These are phyloP conservation scores for Paxillus rubicundulus DNA, from an alignment of 768 basidiomycete species.

Conservation along the genomic window DNA sequence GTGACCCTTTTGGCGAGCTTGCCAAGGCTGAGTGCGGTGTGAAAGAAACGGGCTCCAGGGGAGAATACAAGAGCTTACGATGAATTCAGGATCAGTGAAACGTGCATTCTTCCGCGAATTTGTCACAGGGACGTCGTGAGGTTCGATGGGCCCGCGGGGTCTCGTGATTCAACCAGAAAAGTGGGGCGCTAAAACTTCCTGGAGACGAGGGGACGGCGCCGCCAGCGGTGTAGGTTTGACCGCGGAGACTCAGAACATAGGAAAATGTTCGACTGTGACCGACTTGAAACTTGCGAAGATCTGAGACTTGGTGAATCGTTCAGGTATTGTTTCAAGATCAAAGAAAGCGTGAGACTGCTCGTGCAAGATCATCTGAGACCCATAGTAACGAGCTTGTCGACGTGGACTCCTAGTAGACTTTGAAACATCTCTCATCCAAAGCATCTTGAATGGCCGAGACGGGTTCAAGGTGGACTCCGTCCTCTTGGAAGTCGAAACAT, in stretches of 20 bases:
- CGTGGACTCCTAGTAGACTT: no score
- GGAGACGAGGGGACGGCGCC: background rate
- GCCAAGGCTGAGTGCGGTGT: background rate
- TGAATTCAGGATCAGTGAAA: background rate
- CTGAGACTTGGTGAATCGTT: no score
- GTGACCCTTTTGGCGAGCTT: constrained; percentile 1
- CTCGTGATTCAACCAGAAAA: background rate
- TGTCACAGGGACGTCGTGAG: background rate
- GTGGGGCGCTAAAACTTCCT: no score
- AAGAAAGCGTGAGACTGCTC: no score
- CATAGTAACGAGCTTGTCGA: no score
- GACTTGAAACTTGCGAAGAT: no score
- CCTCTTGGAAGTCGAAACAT: constrained; percentile 76
- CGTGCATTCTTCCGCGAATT: background rate
- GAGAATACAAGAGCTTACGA: background rate
- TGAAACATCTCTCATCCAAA: background rate
- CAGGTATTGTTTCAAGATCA: no score
- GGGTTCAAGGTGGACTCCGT: constrained; percentile 56
- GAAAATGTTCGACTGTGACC: no score
- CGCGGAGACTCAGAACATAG: constrained; percentile 20
- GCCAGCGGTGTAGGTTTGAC: constrained; percentile 5
- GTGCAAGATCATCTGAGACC: background rate
- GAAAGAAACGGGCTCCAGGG: background rate
- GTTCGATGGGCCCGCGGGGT: background rate
- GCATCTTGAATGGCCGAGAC: constrained; percentile 12